These are phyloP conservation scores for Vachellia pachyceras DNA, from an alignment of 306 rosid genomes.

Conservation along the genomic window DNA sequence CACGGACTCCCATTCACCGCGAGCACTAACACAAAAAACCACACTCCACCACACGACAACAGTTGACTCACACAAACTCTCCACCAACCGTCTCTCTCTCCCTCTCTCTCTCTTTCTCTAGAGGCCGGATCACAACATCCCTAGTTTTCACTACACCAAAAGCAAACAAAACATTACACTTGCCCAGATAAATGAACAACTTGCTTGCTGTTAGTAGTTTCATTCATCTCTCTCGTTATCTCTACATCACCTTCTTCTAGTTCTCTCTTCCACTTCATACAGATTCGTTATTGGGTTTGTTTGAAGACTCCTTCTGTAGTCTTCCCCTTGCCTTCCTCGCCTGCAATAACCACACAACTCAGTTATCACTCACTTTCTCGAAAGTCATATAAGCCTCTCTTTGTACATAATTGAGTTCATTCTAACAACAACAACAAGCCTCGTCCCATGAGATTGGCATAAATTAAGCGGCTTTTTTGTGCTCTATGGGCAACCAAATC, in stretches of 20 bases:
- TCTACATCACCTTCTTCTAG: neutral
- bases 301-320: constrained; percentile 29
- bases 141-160: neutral
- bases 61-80: neutral
- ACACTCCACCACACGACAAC: no score
- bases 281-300: neutral
- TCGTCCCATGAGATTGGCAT: no score
- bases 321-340: constrained; percentile 44
- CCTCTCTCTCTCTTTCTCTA: no score
- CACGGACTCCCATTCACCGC: neutral
- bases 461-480: no score
- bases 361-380: neutral
- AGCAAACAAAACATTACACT: neutral
- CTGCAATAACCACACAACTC: constrained; percentile 34
- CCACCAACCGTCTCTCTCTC: no score
- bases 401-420: neutral
- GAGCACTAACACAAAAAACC: no score
- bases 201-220: neutral
- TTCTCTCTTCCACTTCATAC: neutral
- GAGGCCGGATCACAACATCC: neutral
- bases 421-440: neutral
- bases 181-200: neutral
- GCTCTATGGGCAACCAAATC: no score
- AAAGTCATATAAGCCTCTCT: neutral
- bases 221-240: neutral